These are phyloP conservation scores for Fusarium globosum DNA, from an alignment of 2,329 filamentous ascomycete genomes.

Conservation along the genomic window DNA sequence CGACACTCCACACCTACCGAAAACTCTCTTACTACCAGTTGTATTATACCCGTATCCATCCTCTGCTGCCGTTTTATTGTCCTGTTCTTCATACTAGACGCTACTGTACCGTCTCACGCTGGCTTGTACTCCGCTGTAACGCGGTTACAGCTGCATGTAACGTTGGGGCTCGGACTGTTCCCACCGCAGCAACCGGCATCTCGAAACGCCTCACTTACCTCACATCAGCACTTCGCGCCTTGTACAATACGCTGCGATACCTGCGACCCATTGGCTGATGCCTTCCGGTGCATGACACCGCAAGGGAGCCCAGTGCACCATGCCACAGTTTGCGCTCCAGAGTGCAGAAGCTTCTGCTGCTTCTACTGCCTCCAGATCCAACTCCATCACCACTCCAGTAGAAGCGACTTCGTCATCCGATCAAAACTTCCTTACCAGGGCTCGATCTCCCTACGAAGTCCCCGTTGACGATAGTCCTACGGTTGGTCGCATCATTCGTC, in stretches of 20 bases:
- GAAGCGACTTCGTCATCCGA: slow-evolving; percentile 17
- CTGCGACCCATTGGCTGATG: slow-evolving; percentile 44
- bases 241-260: slow-evolving; percentile 8
- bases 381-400: slow-evolving; percentile 29
- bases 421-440: slow-evolving; percentile 17
- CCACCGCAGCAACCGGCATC: slow-evolving; percentile 45
- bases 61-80: slow-evolving; percentile 15
- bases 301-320: slow-evolving; percentile 54
- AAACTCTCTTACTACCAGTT: slow-evolving; percentile 14
- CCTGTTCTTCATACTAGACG: slow-evolving; percentile 3
- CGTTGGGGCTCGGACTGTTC: slow-evolving; percentile 40
- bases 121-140: slow-evolving; percentile 31
- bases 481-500: slow-evolving; percentile 52
- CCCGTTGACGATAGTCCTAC: slow-evolving; percentile 59
- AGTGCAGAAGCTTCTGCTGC: slow-evolving; percentile 53
- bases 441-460: slow-evolving; percentile 37
- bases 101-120: slow-evolving; percentile 22
- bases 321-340: slow-evolving; percentile 65
- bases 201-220: slow-evolving; percentile 48
- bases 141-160: slow-evolving; percentile 42
- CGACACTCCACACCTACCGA: slow-evolving; percentile 29
- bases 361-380: slow-evolving; percentile 27
- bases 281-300: slow-evolving; percentile 46
- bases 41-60: slow-evolving; percentile 18
- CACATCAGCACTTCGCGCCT: slow-evolving; percentile 34